Conservation (phyloP, 2,329 filamentous ascomycete species). For the Rhynchosporium agropyri region DNA sequence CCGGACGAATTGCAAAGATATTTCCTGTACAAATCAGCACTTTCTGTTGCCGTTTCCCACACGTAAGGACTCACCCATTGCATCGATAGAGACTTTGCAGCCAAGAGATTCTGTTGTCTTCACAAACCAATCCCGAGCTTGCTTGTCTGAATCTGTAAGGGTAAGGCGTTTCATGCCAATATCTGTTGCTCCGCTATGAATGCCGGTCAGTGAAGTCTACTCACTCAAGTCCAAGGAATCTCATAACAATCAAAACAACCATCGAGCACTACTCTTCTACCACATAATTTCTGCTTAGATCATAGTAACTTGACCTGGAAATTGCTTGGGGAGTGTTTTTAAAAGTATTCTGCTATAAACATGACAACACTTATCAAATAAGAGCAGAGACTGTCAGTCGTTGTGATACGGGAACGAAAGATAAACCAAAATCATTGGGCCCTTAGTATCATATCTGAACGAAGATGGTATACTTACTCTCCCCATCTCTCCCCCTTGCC, state of each 20-base stretch:
- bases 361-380: not conserved
- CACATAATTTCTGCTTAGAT: too few relatives aligned
- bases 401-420: not conserved
- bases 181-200: slow-evolving; percentile 55
- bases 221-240: not conserved
- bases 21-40: slow-evolving; percentile 49
- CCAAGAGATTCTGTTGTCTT: slow-evolving; percentile 63
- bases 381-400: not conserved
- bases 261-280: not conserved
- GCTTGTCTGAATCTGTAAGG: slow-evolving; percentile 70
- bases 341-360: not conserved
- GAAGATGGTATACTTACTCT: slow-evolving; percentile 51
- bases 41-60: not conserved
- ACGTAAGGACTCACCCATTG: slow-evolving; percentile 58
- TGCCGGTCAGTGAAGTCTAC: not conserved
- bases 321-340: not conserved
- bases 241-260: not conserved
- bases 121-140: slow-evolving; percentile 76
- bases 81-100: slow-evolving; percentile 69
- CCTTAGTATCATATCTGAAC: not conserved
- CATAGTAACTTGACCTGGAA: too few relatives aligned
- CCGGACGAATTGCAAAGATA: slow-evolving; percentile 73
- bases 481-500: slow-evolving; percentile 69
- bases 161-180: slow-evolving; percentile 78
- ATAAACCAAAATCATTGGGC: not conserved